These are phyloP conservation scores for Candida ulmi DNA, from an alignment of 805 yeast species.

Conservation along the genomic window DNA sequence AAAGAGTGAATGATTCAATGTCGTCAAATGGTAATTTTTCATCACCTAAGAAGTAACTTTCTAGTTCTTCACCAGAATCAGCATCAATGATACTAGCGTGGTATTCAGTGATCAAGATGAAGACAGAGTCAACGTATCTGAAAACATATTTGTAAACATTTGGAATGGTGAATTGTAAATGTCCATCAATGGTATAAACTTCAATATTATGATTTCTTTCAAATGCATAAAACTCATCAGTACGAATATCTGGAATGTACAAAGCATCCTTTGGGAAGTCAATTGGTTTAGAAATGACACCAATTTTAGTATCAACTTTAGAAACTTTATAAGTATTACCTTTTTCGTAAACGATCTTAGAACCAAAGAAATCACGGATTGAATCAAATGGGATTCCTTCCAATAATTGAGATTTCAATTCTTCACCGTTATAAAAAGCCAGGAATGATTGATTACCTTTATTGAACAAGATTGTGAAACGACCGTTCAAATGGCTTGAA, in stretches of 20 bases:
- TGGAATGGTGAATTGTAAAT: constrained; percentile 14
- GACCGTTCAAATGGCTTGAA: constrained; percentile 12
- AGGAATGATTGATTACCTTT: constrained; percentile 4
- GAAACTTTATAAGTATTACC: constrained; percentile 6
- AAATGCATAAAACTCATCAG: constrained; percentile 16
- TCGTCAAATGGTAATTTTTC: constrained; percentile 6
- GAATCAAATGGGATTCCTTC: constrained; percentile 7
- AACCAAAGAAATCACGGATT: constrained; percentile 18
- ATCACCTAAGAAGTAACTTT: constrained; percentile 13
- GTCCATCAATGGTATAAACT: constrained; percentile 8
- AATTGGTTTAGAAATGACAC: constrained; percentile 5
- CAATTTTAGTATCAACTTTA: constrained; percentile 9
- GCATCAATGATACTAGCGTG: constrained; percentile 19
- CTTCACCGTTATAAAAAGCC: constrained; percentile 11
- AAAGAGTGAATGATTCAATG: constrained; percentile 3
- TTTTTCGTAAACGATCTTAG: constrained; percentile 16
- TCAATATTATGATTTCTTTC: constrained; percentile 17
- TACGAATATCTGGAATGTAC: constrained; percentile 13
- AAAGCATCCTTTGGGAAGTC: constrained; percentile 5
- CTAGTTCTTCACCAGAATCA: constrained; percentile 20
- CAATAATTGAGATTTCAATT: constrained; percentile 6
- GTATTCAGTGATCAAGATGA: constrained; percentile 18
- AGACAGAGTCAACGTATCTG: constrained; percentile 10
- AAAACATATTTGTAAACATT: constrained; percentile 18
- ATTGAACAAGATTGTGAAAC: constrained; percentile 9